Percentiles rank a stretch among this genome's conserved stretches.
These are phyloP conservation scores for Cucumis melo DNA, from an alignment of 306 rosid species.

Conservation along the genomic window DNA sequence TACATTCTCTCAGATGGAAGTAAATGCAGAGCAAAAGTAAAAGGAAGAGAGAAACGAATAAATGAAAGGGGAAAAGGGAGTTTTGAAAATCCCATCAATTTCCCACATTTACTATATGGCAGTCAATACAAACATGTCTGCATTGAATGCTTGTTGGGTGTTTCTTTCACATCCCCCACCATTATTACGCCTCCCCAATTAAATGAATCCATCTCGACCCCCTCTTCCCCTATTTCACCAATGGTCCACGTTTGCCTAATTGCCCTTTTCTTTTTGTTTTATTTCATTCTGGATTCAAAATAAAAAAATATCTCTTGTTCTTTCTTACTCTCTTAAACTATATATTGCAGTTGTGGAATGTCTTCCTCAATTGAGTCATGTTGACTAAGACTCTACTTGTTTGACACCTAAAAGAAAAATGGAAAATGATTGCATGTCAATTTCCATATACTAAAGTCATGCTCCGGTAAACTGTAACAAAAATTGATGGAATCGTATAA, in stretches of 20 bases:
- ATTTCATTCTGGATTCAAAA: background rate
- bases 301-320: background rate
- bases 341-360: background rate
- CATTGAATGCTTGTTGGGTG: conserved; percentile 26
- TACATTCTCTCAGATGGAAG: background rate
- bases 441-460: background rate
- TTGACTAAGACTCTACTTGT: background rate
- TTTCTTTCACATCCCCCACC: conserved; percentile 20
- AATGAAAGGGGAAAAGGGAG: background rate
- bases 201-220: background rate
- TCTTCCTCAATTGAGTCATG: background rate
- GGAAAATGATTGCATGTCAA: background rate
- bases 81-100: conserved; percentile 5
- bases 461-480: too few species aligned
- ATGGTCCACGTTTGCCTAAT: background rate
- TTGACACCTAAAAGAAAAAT: background rate
- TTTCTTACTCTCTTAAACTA: background rate
- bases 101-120: conserved; percentile 24
- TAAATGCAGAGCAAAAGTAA: conserved; percentile 1
- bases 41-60: background rate
- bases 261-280: background rate
- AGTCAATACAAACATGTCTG: conserved; percentile 23
- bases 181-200: conserved; percentile 14
- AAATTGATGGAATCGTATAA: too few species aligned
- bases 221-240: background rate